Evolutionary conservation across 257 asterid genomes (phyloP), one percentile per base, ranked within the genome.

Genomic region (Nicotiana knightiana): DNA sequence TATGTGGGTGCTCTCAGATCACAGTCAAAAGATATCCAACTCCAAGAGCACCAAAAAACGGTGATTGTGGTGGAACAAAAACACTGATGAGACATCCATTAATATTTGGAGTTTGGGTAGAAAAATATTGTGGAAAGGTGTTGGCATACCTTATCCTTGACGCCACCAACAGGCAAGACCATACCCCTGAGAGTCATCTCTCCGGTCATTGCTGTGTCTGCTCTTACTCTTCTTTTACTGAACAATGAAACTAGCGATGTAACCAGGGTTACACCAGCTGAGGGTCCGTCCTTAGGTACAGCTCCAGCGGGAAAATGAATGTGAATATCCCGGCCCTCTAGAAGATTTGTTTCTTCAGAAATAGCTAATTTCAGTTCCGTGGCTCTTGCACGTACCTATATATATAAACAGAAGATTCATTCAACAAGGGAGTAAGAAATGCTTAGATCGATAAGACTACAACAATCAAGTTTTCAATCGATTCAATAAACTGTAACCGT

Each of bases 201-300:
- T 67, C 99, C 99, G 2, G 99, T 96, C 98, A 96, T 96, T 70
- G 99, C 98, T 10, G 99, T 96, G 88, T 96, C 99, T n/a, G 94
- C 92, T 86, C 99, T 89, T 83, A 94, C 99, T 87, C 90, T 91
- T 88, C 85, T 94, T 83, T 92, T 91, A 87, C 97, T 94, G 91
- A 96, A 93, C 77, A 96, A 97, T 80, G 99, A 96, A 89, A 96
- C 99, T 84, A 96, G 90, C 17, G 98, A 88, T 75, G 99, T 96
- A 76, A 96, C 99, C 85, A 96, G 98, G 82, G 98, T 93, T 85
- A 96, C 94, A 83, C 99, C 99, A 84, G 99, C 99, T 82, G 98
- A 96, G 9, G 99, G 99, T 59, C 98, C 99, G 84, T 96, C 98
- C 85, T 96, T 96, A 5, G 99, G 99, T 76, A 96, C 97, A 58